Evolutionary conservation across 2,329 filamentous ascomycete genomes (phyloP), one percentile per base, ranked within the genome.

Genomic region (Capronia coronata): DNA sequence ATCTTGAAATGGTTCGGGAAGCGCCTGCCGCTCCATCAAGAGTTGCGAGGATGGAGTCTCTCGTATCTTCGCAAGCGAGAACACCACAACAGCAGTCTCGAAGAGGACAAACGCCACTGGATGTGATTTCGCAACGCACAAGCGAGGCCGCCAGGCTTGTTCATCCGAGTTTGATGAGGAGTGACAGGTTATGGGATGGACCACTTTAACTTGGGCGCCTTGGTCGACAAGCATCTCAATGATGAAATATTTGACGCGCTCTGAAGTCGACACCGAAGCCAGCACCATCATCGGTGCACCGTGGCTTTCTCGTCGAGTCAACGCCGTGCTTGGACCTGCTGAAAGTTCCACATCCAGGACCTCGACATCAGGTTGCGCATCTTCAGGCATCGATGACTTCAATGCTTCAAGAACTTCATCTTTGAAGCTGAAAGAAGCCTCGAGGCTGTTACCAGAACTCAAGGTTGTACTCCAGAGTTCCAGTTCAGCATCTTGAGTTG

Each of bases 401-500:
- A 75, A 70, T 38, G 77, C 75, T 9, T 75, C 68, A 13, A 83
- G 64, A 29, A 96, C 75, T 2, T 77, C 68, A 18, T 82, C 79
- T 48, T 82, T 79, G 49, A 82, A 73, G 64, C 94, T 86, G 18
- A 83, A 74, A 54, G 91, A 87, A 21, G 78, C 77, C 40, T 85
- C 78, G 41, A 87, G 75, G 37, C 86, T 81, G 63, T 89, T 83
- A 58, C 90, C 87, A 27, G 90, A 90, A 53, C 86, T 87, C 66
- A 91, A 87, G 62, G 91, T 88, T 37, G 96, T 76, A 63, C 85
- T 86, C 93, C 93, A 98, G 6, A 84, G 77, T 60, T 94, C 84
- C 21, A 98, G 71, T 50, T 83, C 78, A 22, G 86, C 91, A 60
- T 84, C 84, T 46, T 81, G 77, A 1, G 89, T 93, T 11, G 84